Base-by-base conservation (phyloP, 768 basidiomycete genomes). In the Mycena haematopus region DNA sequence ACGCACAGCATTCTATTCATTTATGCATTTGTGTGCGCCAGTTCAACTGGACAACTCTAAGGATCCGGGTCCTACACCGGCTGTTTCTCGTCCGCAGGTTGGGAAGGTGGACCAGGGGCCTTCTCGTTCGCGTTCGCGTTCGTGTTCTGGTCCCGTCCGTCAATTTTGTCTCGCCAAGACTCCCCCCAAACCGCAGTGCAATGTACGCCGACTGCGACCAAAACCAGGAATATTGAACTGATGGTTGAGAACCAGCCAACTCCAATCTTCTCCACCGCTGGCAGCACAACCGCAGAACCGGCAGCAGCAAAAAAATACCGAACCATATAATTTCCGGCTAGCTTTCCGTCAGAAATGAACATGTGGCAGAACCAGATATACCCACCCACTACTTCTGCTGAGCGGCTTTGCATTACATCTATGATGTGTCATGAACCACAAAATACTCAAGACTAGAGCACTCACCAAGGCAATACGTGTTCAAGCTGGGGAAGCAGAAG, bases 241-340 rank as follows among this genome's bases (percentile, higher is more conserved):
- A 67, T 64, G 21, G 66, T 67, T 15, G 62, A 67, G 27, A 67
- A 67, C 66, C 66, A 67, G 27, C 66, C 66, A 14, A 67, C 62
- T 0, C 66, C 66, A 42, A 67, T 67, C 6, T 60, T 56, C 17
- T 67, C 31, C 0, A 67, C 59, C 7, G 66, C 66, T n/a, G 62
- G 62, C 2, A 67, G 62, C 8, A 63, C 62, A 15, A 61, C 62
- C 6, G 66, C 66, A 5, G 66, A 64, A 40, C 49, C 66, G 21
- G 62, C 59, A n/a, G 66, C 66, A 0, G 62, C 66, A 21, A 67
- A 67, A 27, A 67, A 45, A 52, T 67, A 67, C 2, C 66, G 58
- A 9, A 58, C 21, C 58, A 67, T 53, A 52, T 64, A 67, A 52
- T 67, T 67, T 3, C 62, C 66, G 14, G 66, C 66, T 66, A 40